These are phyloP conservation scores for Fusarium sp. DNA, from an alignment of 2,329 filamentous ascomycete genomes.

Conservation along the genomic window DNA sequence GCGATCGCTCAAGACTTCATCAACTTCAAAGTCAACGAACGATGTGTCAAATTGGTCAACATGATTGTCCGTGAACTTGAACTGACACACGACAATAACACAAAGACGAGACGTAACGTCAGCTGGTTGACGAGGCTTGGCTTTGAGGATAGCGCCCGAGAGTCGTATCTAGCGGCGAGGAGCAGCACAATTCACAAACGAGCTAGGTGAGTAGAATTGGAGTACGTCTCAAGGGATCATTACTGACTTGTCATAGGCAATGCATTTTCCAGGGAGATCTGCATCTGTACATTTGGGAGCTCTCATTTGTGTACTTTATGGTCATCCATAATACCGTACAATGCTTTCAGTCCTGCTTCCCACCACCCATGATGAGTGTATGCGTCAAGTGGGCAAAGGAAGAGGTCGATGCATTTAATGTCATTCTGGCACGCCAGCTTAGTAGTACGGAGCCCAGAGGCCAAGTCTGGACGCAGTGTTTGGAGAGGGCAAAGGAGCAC, in stretches of 20 bases:
- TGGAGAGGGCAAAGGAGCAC: slow-evolving; percentile 83
- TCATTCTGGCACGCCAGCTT: slow-evolving; percentile 82
- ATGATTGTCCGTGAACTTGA: slow-evolving; percentile 82
- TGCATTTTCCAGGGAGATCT: slow-evolving; percentile 96
- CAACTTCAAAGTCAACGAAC: slow-evolving; percentile 87
- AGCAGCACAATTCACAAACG: slow-evolving; percentile 82
- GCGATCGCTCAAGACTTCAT: slow-evolving; percentile 91
- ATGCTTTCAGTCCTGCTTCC: slow-evolving; percentile 89
- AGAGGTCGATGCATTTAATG: slow-evolving; percentile 90
- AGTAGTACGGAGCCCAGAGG: slow-evolving; percentile 85
- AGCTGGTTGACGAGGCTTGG: slow-evolving; percentile 87
- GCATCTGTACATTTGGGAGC: slow-evolving; percentile 91
- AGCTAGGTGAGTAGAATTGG: slow-evolving; percentile 69
- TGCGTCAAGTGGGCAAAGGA: slow-evolving; percentile 99
- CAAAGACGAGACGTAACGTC: slow-evolving; percentile 83
- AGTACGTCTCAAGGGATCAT: neutral
- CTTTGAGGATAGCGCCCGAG: slow-evolving; percentile 88
- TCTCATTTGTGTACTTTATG: slow-evolving; percentile 95
- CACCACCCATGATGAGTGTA: slow-evolving; percentile 87
- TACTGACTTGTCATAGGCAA: slow-evolving; percentile 66
- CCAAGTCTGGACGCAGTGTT: slow-evolving; percentile 82
- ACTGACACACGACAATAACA: slow-evolving; percentile 79
- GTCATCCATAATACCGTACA: slow-evolving; percentile 92
- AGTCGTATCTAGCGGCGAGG: slow-evolving; percentile 85
- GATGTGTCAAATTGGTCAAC: slow-evolving; percentile 79